phyloP scores from a whole-genome alignment of 352 stramenopile genomes.

The Globisporangium iwayamae region DNA sequence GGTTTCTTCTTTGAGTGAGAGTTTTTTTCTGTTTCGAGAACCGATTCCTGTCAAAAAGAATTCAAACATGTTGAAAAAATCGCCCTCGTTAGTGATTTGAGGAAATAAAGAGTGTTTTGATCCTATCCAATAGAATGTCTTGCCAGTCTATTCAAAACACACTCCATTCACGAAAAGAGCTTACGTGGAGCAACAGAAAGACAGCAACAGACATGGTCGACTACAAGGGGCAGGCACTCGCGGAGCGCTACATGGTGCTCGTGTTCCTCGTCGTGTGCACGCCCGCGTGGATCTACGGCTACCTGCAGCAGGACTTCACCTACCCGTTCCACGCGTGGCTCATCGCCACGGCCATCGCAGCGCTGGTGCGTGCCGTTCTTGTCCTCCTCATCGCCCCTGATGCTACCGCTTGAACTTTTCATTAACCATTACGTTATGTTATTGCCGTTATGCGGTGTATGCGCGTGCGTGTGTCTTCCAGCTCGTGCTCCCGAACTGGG shows the following conservation, averaged over 20 bases:
- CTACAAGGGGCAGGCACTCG: constrained; percentile 79
- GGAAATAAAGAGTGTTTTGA: background rate
- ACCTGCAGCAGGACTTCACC: constrained; percentile 77
- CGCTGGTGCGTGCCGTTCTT: constrained; percentile 37
- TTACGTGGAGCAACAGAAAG: constrained; percentile 11
- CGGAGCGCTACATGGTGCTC: constrained; percentile 56
- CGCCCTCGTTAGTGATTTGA: background rate
- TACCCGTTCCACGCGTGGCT: constrained; percentile 76
- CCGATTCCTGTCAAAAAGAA: constrained; percentile 1
- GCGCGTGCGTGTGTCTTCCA: constrained; percentile 12
- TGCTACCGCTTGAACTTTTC: background rate
- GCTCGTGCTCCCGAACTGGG: constrained; percentile 79
- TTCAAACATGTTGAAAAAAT: background rate
- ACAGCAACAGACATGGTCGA: constrained; percentile 57
- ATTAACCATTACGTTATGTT: background rate
- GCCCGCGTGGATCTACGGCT: constrained; percentile 83
- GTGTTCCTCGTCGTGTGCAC: constrained; percentile 76
- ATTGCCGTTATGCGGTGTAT: background rate
- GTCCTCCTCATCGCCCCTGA: background rate
- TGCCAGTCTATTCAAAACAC: background rate
- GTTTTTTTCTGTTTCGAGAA: background rate
- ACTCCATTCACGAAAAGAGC: constrained; percentile 4
- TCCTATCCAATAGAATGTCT: background rate
- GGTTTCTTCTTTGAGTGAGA: background rate
- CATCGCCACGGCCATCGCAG: constrained; percentile 46